phyloP scores from a whole-genome alignment of 2,329 filamentous ascomycete genomes.

The Epichloe gansuensis region DNA sequence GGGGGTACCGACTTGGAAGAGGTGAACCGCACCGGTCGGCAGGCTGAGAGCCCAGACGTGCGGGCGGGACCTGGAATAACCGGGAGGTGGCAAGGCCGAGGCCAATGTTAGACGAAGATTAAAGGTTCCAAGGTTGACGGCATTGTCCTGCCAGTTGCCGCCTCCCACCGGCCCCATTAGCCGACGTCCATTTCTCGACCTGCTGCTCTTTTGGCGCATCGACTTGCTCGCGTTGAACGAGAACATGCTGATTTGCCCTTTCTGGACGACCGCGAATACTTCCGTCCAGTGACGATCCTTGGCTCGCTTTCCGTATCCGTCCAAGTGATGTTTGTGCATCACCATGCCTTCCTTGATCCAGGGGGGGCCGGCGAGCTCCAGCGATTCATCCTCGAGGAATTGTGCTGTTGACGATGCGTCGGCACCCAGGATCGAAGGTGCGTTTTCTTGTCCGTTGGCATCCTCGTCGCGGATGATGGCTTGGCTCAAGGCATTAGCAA shows the following conservation, averaged over 20 bases:
- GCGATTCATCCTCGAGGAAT: constrained; percentile 79
- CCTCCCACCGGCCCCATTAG: constrained; percentile 65
- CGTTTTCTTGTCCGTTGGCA: constrained; percentile 36
- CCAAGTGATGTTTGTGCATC: constrained; percentile 92
- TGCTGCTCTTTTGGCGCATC: constrained; percentile 52
- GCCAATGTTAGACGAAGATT: constrained; percentile 84
- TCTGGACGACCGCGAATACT: constrained; percentile 91
- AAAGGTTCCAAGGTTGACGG: constrained; percentile 78
- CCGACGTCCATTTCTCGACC: constrained; percentile 35
- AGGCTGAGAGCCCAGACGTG: constrained; percentile 91
- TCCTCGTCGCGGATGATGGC: constrained; percentile 88
- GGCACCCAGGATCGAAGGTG: constrained; percentile 43
- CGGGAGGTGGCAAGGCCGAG: constrained; percentile 75
- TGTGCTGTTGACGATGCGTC: constrained; percentile 45
- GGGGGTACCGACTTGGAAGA: constrained; percentile 94
- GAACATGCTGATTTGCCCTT: constrained; percentile 87
- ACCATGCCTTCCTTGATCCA: constrained; percentile 97
- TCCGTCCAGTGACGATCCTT: constrained; percentile 93
- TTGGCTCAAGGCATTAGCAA: constrained; percentile 90
- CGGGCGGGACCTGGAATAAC: constrained; percentile 80
- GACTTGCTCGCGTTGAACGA: constrained; percentile 81
- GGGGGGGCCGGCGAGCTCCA: constrained; percentile 85
- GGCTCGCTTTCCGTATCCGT: constrained; percentile 78
- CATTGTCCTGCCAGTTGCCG: constrained; percentile 97
- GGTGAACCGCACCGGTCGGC: constrained; percentile 83